phyloP scores from a whole-genome alignment of 495 filamentous ascomycete species.

The Penicillium samsonianum region DNA sequence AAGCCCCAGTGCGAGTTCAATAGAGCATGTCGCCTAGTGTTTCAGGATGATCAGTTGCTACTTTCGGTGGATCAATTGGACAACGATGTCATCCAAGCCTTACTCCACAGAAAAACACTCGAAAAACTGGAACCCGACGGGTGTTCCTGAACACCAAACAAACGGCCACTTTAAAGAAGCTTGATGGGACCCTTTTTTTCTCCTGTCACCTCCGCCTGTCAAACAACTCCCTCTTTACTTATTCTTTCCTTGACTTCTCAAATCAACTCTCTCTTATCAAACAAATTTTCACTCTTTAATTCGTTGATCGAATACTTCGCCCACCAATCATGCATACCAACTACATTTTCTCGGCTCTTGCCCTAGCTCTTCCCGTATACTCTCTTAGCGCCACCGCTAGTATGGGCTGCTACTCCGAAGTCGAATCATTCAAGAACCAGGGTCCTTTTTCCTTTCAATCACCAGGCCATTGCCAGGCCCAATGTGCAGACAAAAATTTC shows the following conservation, averaged over 20 bases:
- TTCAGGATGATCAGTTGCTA: constrained; percentile 14
- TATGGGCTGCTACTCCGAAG: constrained; percentile 40
- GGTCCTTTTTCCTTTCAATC: constrained; percentile 34
- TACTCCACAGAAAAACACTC: constrained; percentile 13
- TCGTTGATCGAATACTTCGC: constrained; percentile 8
- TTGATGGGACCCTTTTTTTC: not conserved
- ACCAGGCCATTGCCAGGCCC: constrained; percentile 30
- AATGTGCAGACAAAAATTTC: constrained; percentile 30
- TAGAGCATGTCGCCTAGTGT: constrained; percentile 16
- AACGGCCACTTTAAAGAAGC: constrained; percentile 8
- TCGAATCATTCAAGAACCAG: constrained; percentile 24
- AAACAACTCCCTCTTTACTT: constrained; percentile 1
- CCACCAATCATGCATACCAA: constrained; percentile 21
- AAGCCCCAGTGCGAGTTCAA: constrained; percentile 5
- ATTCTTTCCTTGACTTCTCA: constrained; percentile 7
- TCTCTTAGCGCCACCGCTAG: constrained; percentile 12
- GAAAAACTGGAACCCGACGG: constrained; percentile 11
- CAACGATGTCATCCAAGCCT: constrained; percentile 5
- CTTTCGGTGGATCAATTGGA: not conserved
- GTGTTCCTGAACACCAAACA: constrained; percentile 4
- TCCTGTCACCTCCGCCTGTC: not conserved
- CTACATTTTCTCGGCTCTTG: constrained; percentile 25
- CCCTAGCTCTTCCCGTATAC: constrained; percentile 29
- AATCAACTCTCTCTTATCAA: not conserved
- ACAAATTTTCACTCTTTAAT: not conserved